These are phyloP conservation scores for Gossypium longicalyx DNA, from an alignment of 345 rosid species.

Conservation along the genomic window DNA sequence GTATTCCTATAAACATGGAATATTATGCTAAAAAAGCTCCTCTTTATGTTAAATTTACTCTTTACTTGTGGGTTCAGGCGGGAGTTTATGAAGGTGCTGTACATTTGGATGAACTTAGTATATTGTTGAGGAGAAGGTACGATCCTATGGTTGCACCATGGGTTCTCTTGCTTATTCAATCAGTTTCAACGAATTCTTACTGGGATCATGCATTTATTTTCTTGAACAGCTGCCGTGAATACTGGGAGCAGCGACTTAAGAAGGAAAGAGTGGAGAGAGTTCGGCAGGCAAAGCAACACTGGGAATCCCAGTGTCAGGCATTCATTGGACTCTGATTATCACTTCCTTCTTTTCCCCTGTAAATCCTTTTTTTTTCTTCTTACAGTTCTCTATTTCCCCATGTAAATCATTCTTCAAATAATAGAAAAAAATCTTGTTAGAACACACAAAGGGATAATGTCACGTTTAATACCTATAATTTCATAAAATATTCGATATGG, in stretches of 20 bases:
- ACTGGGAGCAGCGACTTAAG: conserved; percentile 70
- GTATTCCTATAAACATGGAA: neutral
- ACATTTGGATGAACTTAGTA: conserved; percentile 76
- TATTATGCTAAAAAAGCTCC: neutral
- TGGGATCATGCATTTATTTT: neutral
- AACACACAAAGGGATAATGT: too few species aligned
- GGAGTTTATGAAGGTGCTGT: conserved; percentile 63
- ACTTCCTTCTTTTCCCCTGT: neutral
- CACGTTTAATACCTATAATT: too few species aligned
- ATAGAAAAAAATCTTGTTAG: too few species aligned
- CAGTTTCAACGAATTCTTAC: neutral
- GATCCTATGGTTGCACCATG: neutral
- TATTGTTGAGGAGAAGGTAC: conserved; percentile 65
- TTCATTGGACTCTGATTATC: conserved; percentile 49
- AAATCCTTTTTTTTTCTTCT: neutral
- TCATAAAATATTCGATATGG: too few species aligned
- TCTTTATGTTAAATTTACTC: neutral
- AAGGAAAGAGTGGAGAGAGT: conserved; percentile 72
- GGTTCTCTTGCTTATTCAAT: too few species aligned
- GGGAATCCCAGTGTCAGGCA: conserved; percentile 71
- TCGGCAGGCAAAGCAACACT: conserved; percentile 69
- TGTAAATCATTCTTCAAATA: neutral
- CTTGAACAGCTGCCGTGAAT: conserved; percentile 53
- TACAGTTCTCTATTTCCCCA: neutral
- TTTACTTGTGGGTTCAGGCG: conserved; percentile 29